phyloP scores from a whole-genome alignment of 352 stramenopile genomes.

The Globisporangium megalacanthum region DNA sequence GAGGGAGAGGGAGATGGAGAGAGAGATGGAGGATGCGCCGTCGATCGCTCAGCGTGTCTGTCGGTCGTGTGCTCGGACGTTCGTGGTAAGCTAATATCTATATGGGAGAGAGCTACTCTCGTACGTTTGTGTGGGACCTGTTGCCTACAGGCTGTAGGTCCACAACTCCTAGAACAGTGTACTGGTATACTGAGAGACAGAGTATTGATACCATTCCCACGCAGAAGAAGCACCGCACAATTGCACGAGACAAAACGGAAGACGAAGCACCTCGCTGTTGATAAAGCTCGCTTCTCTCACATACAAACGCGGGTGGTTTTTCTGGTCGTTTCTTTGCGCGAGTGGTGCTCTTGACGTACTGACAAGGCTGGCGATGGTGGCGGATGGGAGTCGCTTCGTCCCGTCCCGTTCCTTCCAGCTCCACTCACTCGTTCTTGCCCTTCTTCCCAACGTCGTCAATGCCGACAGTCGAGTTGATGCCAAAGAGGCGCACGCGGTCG shows the following conservation, averaged over 20 bases:
- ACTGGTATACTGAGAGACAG: no score
- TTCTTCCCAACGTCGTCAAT: conserved; percentile 85
- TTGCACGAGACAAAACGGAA: background rate
- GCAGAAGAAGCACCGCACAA: no score
- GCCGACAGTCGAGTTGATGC: conserved; percentile 94
- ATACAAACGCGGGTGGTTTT: background rate
- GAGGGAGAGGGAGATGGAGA: background rate
- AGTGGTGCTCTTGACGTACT: conserved; percentile 1
- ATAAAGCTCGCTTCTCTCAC: background rate
- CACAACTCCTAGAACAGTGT: no score
- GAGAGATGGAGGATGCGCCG: conserved; percentile 1
- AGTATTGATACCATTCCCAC: no score
- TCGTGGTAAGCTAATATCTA: conserved; percentile 57
- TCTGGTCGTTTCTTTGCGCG: background rate
- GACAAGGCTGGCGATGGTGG: no score
- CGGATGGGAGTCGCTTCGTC: conserved; percentile 1
- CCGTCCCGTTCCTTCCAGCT: background rate
- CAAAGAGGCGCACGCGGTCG: conserved; percentile 93
- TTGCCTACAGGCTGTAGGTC: no score
- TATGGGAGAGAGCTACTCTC: conserved; percentile 19
- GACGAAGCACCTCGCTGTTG: background rate
- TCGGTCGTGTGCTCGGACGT: conserved; percentile 13
- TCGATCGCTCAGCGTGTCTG: background rate
- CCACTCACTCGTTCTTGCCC: conserved; percentile 33
- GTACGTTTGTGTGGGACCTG: no score